Base-by-base conservation (phyloP, 1,284 basidiomycete genomes). In the Pseudozyma tsukubaensis region DNA sequence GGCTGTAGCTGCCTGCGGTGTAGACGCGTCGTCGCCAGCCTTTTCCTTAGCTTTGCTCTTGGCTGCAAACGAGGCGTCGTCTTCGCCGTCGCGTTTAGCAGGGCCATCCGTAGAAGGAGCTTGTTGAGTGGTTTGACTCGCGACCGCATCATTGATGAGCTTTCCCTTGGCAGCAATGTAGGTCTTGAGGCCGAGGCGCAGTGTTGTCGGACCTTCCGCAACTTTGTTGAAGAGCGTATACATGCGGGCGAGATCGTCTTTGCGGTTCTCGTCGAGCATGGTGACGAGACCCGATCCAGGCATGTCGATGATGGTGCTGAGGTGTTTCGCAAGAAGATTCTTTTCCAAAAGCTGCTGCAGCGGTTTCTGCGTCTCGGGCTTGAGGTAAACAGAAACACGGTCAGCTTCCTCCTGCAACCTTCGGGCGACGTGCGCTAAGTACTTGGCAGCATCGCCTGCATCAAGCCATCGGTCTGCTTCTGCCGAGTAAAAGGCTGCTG, bases 361-460 rank as follows among this genome's bases (percentile, higher is more conserved):
- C 2, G 91, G 89, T 0, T 86, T 83, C 4, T 89, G 88, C 0
- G 94, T 97, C 60, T 90, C 88, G 2, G 90, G 89, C 19, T 91
- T 91, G 32, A 99, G 88, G 83, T 97, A 99, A 80, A 96, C 92
- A 53, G 92, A 89, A n/a, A 92, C 91, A 36, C 97, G 89, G 35
- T 91, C 90, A 36, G 92, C 90, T 85, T 99, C 97, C 42, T 94
- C 91, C 16, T 89, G 88, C 61, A 99, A 89, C 12, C 94, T 90
- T 54, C 87, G 86, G 85, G 97, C 93, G 19, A 91, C 93, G 92
- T 98, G 85, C 4, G 88, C 87, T 19, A 99, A 87, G 84, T 94
- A 99, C 70, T 92, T 90, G 9, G 93, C 87, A 0, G 94, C 91
- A 85, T 94, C 91, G 73, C 90, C 92, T 0, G 88, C 88, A 66